phyloP scores from a whole-genome alignment of 2,329 filamentous ascomycete genomes.

The Monosporascus sp. region DNA sequence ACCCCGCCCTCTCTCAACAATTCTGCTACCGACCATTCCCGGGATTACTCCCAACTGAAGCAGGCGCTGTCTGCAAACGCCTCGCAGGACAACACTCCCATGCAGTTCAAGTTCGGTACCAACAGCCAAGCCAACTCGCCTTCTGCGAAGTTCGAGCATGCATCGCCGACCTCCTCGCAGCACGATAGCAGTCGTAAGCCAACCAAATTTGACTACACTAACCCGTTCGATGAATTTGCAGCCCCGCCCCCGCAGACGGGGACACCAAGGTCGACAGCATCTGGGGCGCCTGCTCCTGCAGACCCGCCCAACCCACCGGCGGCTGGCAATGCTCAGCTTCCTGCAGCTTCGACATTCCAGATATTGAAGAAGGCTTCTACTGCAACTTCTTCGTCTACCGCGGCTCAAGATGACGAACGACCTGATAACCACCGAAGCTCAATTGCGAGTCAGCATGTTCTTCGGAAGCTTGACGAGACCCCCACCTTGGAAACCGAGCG shows the following conservation, averaged over 20 bases:
- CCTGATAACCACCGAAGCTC: constrained; percentile 38
- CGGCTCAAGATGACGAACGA: constrained; percentile 35
- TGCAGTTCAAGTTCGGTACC: constrained; percentile 18
- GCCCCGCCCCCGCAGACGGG: constrained; percentile 35
- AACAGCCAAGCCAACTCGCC: constrained; percentile 18
- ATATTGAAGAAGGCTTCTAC: constrained; percentile 45
- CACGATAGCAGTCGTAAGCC: constrained; percentile 18
- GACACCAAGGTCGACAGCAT: constrained; percentile 34
- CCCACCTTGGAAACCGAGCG: constrained; percentile 21
- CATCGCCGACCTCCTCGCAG: constrained; percentile 22
- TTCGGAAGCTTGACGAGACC: constrained; percentile 26
- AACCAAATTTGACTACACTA: constrained; percentile 29
- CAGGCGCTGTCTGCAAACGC: constrained; percentile 12
- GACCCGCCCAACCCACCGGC: constrained; percentile 6
- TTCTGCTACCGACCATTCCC: constrained; percentile 22
- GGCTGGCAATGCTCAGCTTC: constrained; percentile 18
- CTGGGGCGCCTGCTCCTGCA: constrained; percentile 18
- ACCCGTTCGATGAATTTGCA: constrained; percentile 37
- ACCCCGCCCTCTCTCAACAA: constrained; percentile 39
- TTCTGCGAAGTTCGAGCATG: constrained; percentile 19
- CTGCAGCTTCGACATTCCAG: constrained; percentile 35
- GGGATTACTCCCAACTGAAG: constrained; percentile 17
- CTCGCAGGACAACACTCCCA: constrained; percentile 20
- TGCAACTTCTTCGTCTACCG: constrained; percentile 32
- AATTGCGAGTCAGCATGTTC: constrained; percentile 34